These are phyloP conservation scores for Ophiocordyceps robertsii DNA, from an alignment of 2,329 filamentous ascomycete species.

Conservation along the genomic window DNA sequence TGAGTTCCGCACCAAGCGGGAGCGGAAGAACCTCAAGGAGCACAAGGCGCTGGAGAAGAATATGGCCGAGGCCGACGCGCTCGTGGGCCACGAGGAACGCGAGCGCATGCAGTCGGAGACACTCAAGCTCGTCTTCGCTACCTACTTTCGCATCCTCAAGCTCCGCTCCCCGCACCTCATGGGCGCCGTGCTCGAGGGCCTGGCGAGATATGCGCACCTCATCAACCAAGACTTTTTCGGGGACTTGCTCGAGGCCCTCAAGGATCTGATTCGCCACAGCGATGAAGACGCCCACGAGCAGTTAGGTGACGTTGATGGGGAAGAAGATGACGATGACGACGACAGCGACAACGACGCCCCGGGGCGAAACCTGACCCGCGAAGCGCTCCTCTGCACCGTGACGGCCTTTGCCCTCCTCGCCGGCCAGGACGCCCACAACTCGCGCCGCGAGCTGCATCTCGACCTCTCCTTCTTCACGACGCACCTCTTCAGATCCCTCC, in stretches of 20 bases:
- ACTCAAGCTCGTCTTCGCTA: constrained; percentile 86
- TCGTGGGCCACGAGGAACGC: constrained; percentile 81
- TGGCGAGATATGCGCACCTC: constrained; percentile 86
- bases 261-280: constrained; percentile 76
- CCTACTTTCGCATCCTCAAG: constrained; percentile 92
- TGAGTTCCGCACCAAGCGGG: constrained; percentile 79
- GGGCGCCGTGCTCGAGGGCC: constrained; percentile 90
- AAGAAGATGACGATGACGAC: constrained; percentile 33
- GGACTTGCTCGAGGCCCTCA: constrained; percentile 84
- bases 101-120: constrained; percentile 94
- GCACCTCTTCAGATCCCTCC: constrained; percentile 78
- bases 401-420: constrained; percentile 94
- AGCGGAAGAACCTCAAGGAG: constrained; percentile 73
- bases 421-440: constrained; percentile 82
- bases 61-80: constrained; percentile 81
- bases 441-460: constrained; percentile 66
- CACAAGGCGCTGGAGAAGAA: constrained; percentile 83
- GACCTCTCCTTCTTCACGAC: constrained; percentile 93
- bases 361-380: constrained; percentile 64
- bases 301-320: constrained; percentile 19
- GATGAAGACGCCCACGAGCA: constrained; percentile 39
- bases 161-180: constrained; percentile 68
- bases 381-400: constrained; percentile 84
- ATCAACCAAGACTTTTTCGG: constrained; percentile 99
- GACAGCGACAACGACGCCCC: constrained; percentile 30